Conservation (phyloP, 1,284 basidiomycete genomes). For the Trichosporon sp. region DNA sequence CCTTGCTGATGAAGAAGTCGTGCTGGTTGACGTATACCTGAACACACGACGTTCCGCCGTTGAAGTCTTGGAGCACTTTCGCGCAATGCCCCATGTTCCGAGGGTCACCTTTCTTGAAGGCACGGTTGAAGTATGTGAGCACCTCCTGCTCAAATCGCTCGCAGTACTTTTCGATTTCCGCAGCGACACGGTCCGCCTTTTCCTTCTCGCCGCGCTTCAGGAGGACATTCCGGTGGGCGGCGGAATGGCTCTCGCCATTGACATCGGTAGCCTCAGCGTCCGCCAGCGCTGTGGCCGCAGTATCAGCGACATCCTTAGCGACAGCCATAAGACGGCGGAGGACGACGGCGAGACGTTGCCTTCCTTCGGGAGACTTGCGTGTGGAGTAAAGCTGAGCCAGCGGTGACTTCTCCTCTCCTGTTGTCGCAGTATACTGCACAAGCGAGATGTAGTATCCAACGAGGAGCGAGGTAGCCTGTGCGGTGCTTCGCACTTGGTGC, state of each 20-base stretch:
- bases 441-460: constrained; percentile 95
- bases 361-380: constrained; percentile 72
- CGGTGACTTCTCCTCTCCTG: constrained; percentile 40
- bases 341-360: constrained; percentile 84
- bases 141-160: constrained; percentile 99
- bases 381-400: constrained; percentile 58
- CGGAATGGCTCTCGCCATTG: constrained; percentile 27
- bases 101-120: constrained; percentile 93
- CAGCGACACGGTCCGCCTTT: constrained; percentile 59
- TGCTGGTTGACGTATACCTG: constrained; percentile 99
- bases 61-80: constrained; percentile 94
- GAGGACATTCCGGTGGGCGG: constrained; percentile 21
- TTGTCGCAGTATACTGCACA: constrained; percentile 75
- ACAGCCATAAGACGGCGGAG: constrained; percentile 84
- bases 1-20: constrained; percentile 92
- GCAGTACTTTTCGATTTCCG: constrained; percentile 84
- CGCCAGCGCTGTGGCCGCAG: constrained; percentile 58
- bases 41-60: constrained; percentile 93
- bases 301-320: constrained; percentile 70
- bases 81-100: constrained; percentile 99
- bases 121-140: constrained; percentile 90
- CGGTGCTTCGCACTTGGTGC: constrained; percentile 86
- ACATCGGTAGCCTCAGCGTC: constrained; percentile 62
- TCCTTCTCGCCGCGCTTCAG: constrained; percentile 49
- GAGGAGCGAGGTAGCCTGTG: constrained; percentile 91